Evolutionary conservation across 2,329 filamentous ascomycete genomes (phyloP), one percentile per base, ranked within the genome.

Genomic region (Ilyonectria mors-panacis): DNA sequence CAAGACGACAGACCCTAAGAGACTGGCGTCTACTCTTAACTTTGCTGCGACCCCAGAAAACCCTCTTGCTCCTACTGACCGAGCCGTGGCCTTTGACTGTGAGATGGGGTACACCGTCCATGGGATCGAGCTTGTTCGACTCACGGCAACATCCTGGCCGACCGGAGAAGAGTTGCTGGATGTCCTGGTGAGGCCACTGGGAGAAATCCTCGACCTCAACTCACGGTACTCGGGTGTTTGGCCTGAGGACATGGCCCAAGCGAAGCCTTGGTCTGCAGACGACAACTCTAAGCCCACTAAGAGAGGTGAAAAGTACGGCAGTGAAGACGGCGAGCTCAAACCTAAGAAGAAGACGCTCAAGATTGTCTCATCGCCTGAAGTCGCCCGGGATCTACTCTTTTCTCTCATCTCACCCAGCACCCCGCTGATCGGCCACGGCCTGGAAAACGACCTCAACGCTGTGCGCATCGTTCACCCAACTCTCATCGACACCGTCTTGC

Each of bases 101-200:
- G 96, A 99, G 78, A 99, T 99, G 96, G 94, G 93, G 5, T 98
- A 97, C 77, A 99, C 97, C 0, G 93, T 93, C 1, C 81, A 92
- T 56, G 96, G 97, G 0, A 84, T 98, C 70, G 96, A 99, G 79
- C 87, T 99, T 19, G 91, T 98, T 63, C 93, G 96, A 9, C 81
- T 99, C 3, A 98, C 96, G 0, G 95, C 93, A 6, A 92, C 95
- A 4, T 90, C 92, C 10, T 99, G 96, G 95, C 95, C 95, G 0
- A 84, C 86, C 9, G 93, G 93, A 21, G 87, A 91, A 59, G 86
- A 88, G 59, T 80, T 99, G 0, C 83, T 98, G 6, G 96, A 99
- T 77, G 87, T 97, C 0, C 87, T 98, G 0, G 95, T 98, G 8
- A 88, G 91, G 51, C 95, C 95, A 0, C 82, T 94, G 5, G 96